Evolutionary conservation across 164 flowering plant species (phyloP), one percentile per base, ranked within the genome.

Genomic region (Saururus chinensis): DNA sequence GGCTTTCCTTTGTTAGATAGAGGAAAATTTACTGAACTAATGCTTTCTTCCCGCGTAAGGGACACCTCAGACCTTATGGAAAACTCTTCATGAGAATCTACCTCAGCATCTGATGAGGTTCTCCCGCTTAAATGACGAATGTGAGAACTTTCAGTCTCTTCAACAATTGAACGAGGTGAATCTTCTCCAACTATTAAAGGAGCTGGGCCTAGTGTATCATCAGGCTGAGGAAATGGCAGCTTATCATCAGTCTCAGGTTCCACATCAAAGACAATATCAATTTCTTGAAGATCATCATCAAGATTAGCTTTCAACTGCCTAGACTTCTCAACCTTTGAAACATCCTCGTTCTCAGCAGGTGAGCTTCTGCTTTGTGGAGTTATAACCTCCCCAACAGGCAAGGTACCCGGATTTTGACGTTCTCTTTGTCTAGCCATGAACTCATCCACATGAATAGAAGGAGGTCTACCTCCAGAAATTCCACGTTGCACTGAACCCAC

Each of bases 371-470:
- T 65, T 68, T 68, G 88, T 21, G 58, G 23, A 30, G 13, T 19
- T 54, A 77, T 62, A 9, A 70, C 53, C 65, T 88, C 92, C 30
- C 76, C 82, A 61, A 64, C 86, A 4, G 81, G 65, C 59, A 71
- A 23, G 17, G 79, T 70, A 21, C 61, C 72, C 20, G 84, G 77
- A 72, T 78, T 80, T 63, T 86, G 93, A 40, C 99, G 91, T 60
- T 91, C 97, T 71, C 88, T 87, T 70, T 95, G 88, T 64, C 97
- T 77, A 54, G 97, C 97, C 93, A 89, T 89, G 70, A 95, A 95
- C 66, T 87, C 96, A 79, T 95, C 99, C 59, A 95, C 99, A 72
- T 91, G 99, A 64, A 91, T 87, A 30, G 99, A 95, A 56, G 99
- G 99, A 69, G 99, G 92, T 64, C 99, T 80, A 40, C 99, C 99